phyloP scores from a whole-genome alignment of 257 asterid genomes.

The Solanum phureja region DNA sequence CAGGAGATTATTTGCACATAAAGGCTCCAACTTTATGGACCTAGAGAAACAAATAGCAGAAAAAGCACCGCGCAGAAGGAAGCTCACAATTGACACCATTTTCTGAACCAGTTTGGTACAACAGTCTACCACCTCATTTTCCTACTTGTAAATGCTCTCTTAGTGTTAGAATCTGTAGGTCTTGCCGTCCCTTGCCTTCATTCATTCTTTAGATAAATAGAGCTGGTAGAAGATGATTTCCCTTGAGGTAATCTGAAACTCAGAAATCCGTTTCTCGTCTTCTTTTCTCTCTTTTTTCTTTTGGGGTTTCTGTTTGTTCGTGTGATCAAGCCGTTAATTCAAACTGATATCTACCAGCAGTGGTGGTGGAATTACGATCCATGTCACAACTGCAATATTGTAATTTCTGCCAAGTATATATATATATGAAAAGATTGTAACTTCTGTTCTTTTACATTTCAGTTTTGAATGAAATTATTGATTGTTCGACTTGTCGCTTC shows the following conservation, averaged over 20 bases:
- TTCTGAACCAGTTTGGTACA: conserved; percentile 22
- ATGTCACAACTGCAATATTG: neutral
- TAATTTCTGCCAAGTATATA: neutral
- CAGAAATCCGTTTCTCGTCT: too few species aligned
- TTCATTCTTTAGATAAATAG: neutral
- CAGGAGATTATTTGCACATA: conserved; percentile 74
- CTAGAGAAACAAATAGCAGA: conserved; percentile 72
- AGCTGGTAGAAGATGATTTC: too few species aligned
- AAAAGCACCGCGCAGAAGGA: conserved; percentile 62
- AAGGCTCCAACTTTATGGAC: conserved; percentile 87
- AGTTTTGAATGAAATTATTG: neutral
- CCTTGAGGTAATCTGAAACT: too few species aligned
- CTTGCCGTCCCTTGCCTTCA: neutral
- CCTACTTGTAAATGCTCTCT: conserved; percentile 11
- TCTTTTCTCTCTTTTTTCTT: too few species aligned
- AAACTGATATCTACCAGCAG: neutral
- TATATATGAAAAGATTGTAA: neutral
- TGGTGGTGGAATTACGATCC: neutral
- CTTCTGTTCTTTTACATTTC: neutral
- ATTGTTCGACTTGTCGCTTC: neutral
- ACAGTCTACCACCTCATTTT: neutral
- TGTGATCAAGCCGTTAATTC: neutral
- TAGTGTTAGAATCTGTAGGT: neutral
- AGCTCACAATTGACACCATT: conserved; percentile 78
- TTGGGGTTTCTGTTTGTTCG: too few species aligned